Evolutionary conservation across 176 grass and related monocot species (phyloP), one percentile per base, ranked within the genome.

Genomic region (Paspalum notatum): DNA sequence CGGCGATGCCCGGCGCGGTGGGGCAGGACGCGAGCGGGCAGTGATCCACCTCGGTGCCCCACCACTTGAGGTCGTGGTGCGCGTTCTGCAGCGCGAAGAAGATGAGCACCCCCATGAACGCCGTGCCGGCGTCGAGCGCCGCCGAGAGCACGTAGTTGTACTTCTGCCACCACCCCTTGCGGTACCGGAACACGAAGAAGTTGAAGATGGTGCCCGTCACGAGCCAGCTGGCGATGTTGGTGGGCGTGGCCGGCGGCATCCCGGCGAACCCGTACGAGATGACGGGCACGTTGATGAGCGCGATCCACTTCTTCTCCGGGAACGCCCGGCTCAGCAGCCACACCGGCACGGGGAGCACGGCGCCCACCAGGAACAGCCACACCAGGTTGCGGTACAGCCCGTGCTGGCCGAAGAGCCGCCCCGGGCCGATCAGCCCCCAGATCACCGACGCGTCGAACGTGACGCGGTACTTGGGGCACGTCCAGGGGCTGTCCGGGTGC

Each of bases 101-200:
- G 62, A 98, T 89, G 62, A 98, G 90, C 78, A 98, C 96, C 5
- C 92, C 96, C 96, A 98, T 98, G 88, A 91, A 98, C 3, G 96
- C 96, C 0, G 96, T 98, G 39, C 96, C 96, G 2, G 96, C 96
- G 71, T 98, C 96, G 62, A 98, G 89, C 72, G 96, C 96, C 18
- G 96, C 96, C 9, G 95, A 98, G 16, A 98, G 73, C 79, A 98
- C 92, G 89, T 98, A 98, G 81, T 98, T 98, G 84, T 98, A 98
- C 79, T 88, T 93, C 88, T 95, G 88, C 96, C 96, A 98, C 96
- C 96, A 98, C 5, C 77, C 84, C 80, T 95, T 98, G 48, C 92
- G 84, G 86, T 93, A 98, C 20, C 75, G 87, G 88, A 98, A 98
- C 5, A 98, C 92, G 71, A 95, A 98, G 72, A 80, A 98, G 81